phyloP scores from a whole-genome alignment of 1,284 basidiomycete species.

The Hypsizygus ulmarius region DNA sequence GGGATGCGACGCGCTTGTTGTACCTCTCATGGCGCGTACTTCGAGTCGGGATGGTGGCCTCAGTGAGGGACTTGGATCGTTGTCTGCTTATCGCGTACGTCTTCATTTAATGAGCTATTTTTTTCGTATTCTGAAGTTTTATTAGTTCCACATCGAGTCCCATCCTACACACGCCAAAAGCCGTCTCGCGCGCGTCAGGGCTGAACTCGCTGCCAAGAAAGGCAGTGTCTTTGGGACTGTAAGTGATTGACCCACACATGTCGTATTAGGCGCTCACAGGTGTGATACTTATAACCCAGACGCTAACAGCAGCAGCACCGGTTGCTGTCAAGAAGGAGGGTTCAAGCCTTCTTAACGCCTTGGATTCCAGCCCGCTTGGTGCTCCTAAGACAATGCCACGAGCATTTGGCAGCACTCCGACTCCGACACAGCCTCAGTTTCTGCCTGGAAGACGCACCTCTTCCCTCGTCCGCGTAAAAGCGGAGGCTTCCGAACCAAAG shows the following conservation, averaged over 20 bases:
- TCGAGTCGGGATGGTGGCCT: conserved; percentile 38
- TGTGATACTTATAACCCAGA: conserved; percentile 6
- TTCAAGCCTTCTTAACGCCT: conserved; percentile 14
- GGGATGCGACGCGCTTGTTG: conserved; percentile 34
- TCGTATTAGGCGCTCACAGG: conserved; percentile 1
- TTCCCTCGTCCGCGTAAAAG: conserved; percentile 10
- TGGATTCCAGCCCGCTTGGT: conserved; percentile 12
- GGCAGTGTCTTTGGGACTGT: conserved; percentile 7
- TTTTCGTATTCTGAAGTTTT: neutral
- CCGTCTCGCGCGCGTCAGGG: conserved; percentile 24
- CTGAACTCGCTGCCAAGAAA: conserved; percentile 9
- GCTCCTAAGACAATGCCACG: neutral
- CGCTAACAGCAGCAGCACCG: neutral
- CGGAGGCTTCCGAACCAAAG: conserved; percentile 10
- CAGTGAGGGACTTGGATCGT: conserved; percentile 41
- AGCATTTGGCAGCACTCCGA: conserved; percentile 5
- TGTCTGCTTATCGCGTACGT: conserved; percentile 44
- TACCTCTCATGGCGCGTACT: conserved; percentile 32
- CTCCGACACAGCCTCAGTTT: conserved; percentile 2
- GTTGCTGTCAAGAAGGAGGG: conserved; percentile 10
- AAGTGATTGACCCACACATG: neutral
- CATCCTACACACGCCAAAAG: conserved; percentile 28
- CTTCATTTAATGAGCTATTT: neutral
- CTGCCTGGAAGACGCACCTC: conserved; percentile 7
- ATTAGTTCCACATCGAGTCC: conserved; percentile 29